phyloP scores from a whole-genome alignment of 768 basidiomycete species.

The Cytidiella melzeri region DNA sequence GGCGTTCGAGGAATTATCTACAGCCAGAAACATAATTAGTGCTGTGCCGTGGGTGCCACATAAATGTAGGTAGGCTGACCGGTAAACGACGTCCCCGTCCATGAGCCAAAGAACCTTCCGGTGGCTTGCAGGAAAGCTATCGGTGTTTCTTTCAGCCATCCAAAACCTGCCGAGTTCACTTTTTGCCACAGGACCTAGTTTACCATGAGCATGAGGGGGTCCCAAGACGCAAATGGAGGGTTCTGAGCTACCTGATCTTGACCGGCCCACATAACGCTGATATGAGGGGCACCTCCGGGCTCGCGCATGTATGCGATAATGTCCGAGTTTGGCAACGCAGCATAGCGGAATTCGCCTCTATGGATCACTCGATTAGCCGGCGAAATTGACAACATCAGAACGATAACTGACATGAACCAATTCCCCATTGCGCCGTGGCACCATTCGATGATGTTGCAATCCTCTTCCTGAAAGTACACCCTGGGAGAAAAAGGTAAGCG shows the following conservation, averaged over 20 bases:
- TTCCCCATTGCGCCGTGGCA: background rate
- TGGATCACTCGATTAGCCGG: background rate
- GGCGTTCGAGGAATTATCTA: constrained; percentile 1
- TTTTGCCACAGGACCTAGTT: constrained; percentile 3
- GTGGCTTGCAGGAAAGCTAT: background rate
- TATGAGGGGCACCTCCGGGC: background rate
- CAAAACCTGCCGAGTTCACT: background rate
- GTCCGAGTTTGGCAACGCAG: constrained; percentile 2
- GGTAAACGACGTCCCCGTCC: background rate
- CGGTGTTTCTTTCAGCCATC: background rate
- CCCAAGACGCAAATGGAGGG: no score
- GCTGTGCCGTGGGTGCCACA: background rate
- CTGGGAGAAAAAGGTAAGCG: background rate
- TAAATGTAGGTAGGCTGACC: background rate
- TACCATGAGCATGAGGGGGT: background rate
- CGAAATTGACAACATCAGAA: background rate
- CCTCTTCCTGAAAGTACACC: constrained; percentile 4
- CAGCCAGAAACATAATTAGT: background rate
- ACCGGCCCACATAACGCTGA: constrained; percentile 3
- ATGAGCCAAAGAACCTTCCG: background rate
- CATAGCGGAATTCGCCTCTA: background rate
- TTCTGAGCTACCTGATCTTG: background rate
- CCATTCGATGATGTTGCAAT: constrained; percentile 5
- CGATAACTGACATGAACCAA: background rate
- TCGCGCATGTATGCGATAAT: constrained; percentile 3